A percentile compares a stretch with the other conserved stretches of the same genome.
phyloP scores from a whole-genome alignment of 164 flowering plant species.

The Dillenia turbinata region DNA sequence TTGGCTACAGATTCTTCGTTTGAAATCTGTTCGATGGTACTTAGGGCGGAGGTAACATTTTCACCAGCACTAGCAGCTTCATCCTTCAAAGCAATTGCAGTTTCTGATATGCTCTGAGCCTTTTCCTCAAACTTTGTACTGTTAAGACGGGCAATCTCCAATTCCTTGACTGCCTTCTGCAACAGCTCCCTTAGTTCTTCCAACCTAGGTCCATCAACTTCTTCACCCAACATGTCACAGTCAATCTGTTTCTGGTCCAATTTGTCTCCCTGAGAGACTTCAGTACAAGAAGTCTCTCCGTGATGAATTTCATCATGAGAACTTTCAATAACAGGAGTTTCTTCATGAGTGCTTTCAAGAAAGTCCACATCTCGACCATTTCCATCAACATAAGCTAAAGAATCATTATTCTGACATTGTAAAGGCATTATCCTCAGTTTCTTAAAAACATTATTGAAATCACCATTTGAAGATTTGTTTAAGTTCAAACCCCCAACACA shows the following conservation, averaged over 20 bases:
- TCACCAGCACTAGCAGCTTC: slow-evolving; percentile 67
- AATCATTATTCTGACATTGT: slow-evolving; percentile 59
- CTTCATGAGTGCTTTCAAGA: slow-evolving; percentile 24
- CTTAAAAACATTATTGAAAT: slow-evolving; percentile 15
- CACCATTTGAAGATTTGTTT: slow-evolving; percentile 8
- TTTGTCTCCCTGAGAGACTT: not conserved
- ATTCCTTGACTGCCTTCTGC: slow-evolving; percentile 63
- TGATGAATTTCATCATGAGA: slow-evolving; percentile 15
- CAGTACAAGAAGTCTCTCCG: not conserved
- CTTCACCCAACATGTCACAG: slow-evolving; percentile 26
- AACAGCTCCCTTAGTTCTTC: slow-evolving; percentile 69
- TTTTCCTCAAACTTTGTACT: slow-evolving; percentile 91
- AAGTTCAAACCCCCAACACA: slow-evolving; percentile 7
- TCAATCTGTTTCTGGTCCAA: slow-evolving; percentile 10
- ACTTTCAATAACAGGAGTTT: slow-evolving; percentile 10
- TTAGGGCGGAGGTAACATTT: slow-evolving; percentile 48
- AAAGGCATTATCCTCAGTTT: slow-evolving; percentile 12
- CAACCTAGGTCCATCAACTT: slow-evolving; percentile 34
- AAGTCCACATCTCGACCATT: slow-evolving; percentile 41
- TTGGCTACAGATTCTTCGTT: slow-evolving; percentile 61
- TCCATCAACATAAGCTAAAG: slow-evolving; percentile 55
- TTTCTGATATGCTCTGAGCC: slow-evolving; percentile 85
- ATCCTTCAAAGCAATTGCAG: slow-evolving; percentile 86
- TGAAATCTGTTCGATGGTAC: slow-evolving; percentile 46
- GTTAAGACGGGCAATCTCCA: slow-evolving; percentile 76